Evolutionary conservation across 2,329 filamentous ascomycete species (phyloP), one percentile per base, ranked within the genome.

Genomic region (Fusarium penzigii): DNA sequence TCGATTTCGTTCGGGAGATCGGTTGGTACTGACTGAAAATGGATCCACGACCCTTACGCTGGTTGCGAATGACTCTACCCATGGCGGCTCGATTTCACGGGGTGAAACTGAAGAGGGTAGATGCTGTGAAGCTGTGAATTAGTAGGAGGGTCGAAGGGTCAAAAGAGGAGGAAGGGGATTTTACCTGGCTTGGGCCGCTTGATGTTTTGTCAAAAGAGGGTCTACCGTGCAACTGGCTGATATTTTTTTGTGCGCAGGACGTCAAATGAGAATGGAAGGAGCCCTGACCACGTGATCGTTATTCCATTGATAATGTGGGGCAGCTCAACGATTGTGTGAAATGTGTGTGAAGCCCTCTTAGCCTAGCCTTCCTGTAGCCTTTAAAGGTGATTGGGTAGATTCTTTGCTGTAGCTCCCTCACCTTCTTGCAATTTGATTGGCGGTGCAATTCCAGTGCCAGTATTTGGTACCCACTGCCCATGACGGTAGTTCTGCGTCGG

Each of bases 21-120:
- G 62, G 60, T 64, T 56, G 58, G 52, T 65, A 74, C 73, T 75
- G 72, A 76, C 74, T 82, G 78, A 82, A 83, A 69, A 83, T 82
- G 70, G 76, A 78, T 71, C 79, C 79, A 74, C 75, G 76, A 70
- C 80, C 80, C 76, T 82, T 82, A 72, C 80, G 78, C 81, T 85
- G 82, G 76, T 85, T 85, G 77, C 82, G 81, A 79, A 85, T 85
- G 70, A 81, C 78, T 76, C 78, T 76, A 79, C 78, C 78, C 78
- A 81, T 81, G 64, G 68, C 69, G 68, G 66, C 70, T 69, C 57
- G 63, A 68, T 60, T 65, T 65, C 64, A 64, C 66, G 65, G 62
- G 61, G 69, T 69, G 63, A 65, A 65, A 65, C 66, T 50, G 57
- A 57, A 62, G 63, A 64, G 68, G 69, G 69, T 67, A 62, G 60